These are phyloP conservation scores for Krasilnikovozyma curviuscula DNA, from an alignment of 768 basidiomycete species.

Conservation along the genomic window DNA sequence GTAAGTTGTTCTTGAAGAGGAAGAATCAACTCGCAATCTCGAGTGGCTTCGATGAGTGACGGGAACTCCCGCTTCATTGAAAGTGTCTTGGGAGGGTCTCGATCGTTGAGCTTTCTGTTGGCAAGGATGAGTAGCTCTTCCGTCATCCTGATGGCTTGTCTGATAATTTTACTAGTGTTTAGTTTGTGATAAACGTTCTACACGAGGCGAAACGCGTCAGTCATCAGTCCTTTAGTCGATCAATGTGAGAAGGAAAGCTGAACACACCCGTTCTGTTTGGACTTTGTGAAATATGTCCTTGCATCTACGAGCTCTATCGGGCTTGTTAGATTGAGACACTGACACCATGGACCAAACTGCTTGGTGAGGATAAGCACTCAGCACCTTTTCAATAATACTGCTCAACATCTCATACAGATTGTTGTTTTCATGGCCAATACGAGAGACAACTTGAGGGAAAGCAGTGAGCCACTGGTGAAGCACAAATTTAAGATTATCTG, in stretches of 20 bases:
- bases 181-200: neutral
- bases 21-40: no score
- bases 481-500: no score
- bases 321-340: conserved; percentile 64
- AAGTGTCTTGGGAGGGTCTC: conserved; percentile 29
- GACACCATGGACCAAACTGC: conserved; percentile 82
- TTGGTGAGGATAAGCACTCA: conserved; percentile 73
- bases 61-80: conserved; percentile 40
- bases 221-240: no score
- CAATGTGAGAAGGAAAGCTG: neutral
- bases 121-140: conserved; percentile 43
- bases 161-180: conserved; percentile 30
- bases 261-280: neutral
- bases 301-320: conserved; percentile 42
- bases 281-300: conserved; percentile 22
- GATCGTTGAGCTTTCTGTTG: no score
- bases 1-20: conserved; percentile 86
- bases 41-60: conserved; percentile 66
- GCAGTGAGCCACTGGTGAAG: conserved; percentile 91
- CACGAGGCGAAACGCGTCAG: neutral
- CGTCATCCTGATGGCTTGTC: conserved; percentile 42
- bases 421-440: conserved; percentile 55
- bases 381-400: conserved; percentile 47
- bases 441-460: conserved; percentile 89
- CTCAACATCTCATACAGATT: conserved; percentile 43